These are phyloP conservation scores for Gossypium mustelinum DNA, from an alignment of 345 rosid species.

Conservation along the genomic window DNA sequence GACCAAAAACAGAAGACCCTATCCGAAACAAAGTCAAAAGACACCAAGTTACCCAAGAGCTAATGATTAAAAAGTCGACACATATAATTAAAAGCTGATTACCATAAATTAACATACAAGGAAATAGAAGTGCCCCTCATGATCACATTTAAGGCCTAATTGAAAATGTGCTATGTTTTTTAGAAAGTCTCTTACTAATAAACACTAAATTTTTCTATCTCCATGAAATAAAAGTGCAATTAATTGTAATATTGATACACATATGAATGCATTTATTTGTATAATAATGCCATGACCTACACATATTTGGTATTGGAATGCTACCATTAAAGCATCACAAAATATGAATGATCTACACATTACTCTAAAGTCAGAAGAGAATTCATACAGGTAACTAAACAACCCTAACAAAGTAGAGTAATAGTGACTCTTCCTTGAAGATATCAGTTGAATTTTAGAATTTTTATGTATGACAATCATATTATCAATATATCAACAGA, in stretches of 20 bases:
- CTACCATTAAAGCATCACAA: slow-evolving; percentile 13
- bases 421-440: not conserved
- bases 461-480: not conserved
- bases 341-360: not conserved
- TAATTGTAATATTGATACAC: not conserved
- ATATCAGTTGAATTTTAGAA: not conserved
- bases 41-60: not conserved
- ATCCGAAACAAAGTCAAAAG: not conserved
- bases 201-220: not conserved
- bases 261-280: not conserved
- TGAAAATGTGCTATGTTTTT: not conserved
- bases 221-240: not conserved
- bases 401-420: not conserved
- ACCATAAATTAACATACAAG: not conserved
- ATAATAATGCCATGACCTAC: not conserved
- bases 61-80: slow-evolving; percentile 1
- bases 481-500: not conserved
- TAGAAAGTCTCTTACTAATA: not conserved
- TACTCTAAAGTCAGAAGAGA: not conserved
- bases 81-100: not conserved
- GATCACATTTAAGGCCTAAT: not conserved
- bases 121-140: not conserved
- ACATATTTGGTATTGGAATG: not conserved
- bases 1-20: slow-evolving; percentile 74
- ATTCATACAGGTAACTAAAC: not conserved